Evolutionary conservation across 805 yeast genomes (phyloP).

Genomic region (Nakazawaea siamensis): DNA sequence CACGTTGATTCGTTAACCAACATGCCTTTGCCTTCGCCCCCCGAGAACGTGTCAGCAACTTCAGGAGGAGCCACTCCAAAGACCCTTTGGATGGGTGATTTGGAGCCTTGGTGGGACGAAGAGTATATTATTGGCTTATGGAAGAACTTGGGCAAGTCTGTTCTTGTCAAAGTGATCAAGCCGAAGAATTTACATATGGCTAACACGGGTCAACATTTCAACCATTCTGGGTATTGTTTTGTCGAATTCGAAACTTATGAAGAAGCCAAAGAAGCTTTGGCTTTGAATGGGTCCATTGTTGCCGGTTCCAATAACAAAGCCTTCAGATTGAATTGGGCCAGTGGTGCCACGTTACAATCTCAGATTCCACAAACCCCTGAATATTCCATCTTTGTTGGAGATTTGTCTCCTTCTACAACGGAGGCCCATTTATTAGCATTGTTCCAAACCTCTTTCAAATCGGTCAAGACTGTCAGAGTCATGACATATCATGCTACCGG

Average conservation of each 20-base stretch:
- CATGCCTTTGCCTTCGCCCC: slow-evolving; percentile 42
- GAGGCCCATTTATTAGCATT: slow-evolving; percentile 71
- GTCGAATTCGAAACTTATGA: slow-evolving; percentile 63
- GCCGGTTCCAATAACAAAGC: slow-evolving; percentile 53
- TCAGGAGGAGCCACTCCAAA: slow-evolving; percentile 40
- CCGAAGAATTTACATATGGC: slow-evolving; percentile 20
- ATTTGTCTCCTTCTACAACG: slow-evolving; percentile 67
- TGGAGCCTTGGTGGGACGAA: slow-evolving; percentile 76
- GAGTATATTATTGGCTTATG: slow-evolving; percentile 50
- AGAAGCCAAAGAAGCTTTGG: slow-evolving; percentile 61
- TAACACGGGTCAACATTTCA: slow-evolving; percentile 13
- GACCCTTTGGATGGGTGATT: slow-evolving; percentile 85
- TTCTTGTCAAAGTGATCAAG: slow-evolving; percentile 59
- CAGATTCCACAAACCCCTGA: slow-evolving; percentile 71
- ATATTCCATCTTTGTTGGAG: slow-evolving; percentile 76
- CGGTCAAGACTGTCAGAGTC: slow-evolving; percentile 73
- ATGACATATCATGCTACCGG: slow-evolving; percentile 83
- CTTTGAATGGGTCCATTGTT: slow-evolving; percentile 55
- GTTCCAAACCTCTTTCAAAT: slow-evolving; percentile 56
- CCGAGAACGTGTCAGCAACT: slow-evolving; percentile 39
- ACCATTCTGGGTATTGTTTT: slow-evolving; percentile 62
- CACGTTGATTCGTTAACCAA: slow-evolving; percentile 11
- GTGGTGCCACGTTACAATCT: slow-evolving; percentile 68
- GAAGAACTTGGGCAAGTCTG: slow-evolving; percentile 46
- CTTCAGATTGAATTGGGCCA: slow-evolving; percentile 77